Conservation (phyloP, 1,284 basidiomycete species). For the Puccinia horiana region DNA sequence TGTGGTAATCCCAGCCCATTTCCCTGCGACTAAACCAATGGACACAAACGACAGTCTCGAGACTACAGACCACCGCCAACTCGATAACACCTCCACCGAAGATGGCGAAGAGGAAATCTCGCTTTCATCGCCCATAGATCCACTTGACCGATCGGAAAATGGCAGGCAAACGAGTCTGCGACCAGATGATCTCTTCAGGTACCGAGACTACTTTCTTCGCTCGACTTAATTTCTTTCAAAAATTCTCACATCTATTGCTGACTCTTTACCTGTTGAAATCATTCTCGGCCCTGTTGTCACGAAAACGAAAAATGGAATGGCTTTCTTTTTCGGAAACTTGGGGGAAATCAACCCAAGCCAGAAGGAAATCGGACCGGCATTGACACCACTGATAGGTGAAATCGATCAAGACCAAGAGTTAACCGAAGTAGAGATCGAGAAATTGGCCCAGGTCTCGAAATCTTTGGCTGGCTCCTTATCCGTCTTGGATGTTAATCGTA, state of each 20-base stretch:
- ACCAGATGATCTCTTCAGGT: conserved; percentile 2
- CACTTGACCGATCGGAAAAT: neutral
- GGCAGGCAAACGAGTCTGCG: neutral
- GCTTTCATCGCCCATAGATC: neutral
- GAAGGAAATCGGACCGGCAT: conserved; percentile 28
- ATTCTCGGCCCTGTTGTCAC: too few relatives aligned
- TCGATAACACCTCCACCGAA: neutral
- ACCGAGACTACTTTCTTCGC: neutral
- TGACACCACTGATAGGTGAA: conserved; percentile 27
- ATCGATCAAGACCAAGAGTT: neutral
- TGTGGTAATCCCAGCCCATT: neutral
- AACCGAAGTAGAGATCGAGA: neutral
- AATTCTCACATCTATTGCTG: too few relatives aligned
- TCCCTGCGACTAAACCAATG: neutral
- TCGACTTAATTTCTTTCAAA: neutral
- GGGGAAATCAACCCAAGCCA: neutral
- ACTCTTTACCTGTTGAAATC: neutral
- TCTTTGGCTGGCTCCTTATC: conserved; percentile 18
- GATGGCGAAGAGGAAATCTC: neutral
- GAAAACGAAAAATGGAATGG: too few relatives aligned
- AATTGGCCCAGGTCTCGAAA: neutral
- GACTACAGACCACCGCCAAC: neutral
- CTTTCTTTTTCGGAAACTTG: neutral
- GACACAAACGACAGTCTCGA: too few relatives aligned
- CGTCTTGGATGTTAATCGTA: neutral